Percentiles rank a stretch among this genome's conserved stretches.
Evolutionary conservation across 495 filamentous ascomycete species (phyloP).

Genomic region (Tetracladium setigerum): DNA sequence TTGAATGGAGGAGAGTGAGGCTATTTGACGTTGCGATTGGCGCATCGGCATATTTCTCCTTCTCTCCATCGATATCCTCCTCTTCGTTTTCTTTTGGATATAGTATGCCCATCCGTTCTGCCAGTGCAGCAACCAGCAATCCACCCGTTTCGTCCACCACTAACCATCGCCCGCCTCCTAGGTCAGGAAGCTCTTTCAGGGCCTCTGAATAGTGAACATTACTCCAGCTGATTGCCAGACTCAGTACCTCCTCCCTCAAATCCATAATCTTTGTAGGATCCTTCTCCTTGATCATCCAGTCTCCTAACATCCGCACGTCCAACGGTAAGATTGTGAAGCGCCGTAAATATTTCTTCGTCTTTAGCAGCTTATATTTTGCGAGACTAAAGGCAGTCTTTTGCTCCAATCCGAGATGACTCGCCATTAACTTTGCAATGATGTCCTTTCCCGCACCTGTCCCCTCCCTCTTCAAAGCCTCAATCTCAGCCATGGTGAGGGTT

Average conservation of each 20-base stretch:
- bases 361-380: slow-evolving; percentile 90
- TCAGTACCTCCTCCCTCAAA: slow-evolving; percentile 77
- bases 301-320: slow-evolving; percentile 64
- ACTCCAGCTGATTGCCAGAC: slow-evolving; percentile 47
- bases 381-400: slow-evolving; percentile 92
- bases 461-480: slow-evolving; percentile 81
- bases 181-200: slow-evolving; percentile 18
- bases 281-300: slow-evolving; percentile 68
- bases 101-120: slow-evolving; percentile 85
- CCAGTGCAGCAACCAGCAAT: slow-evolving; percentile 76
- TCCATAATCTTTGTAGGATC: slow-evolving; percentile 80
- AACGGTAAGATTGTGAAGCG: slow-evolving; percentile 78
- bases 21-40: slow-evolving; percentile 50
- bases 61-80: slow-evolving; percentile 9
- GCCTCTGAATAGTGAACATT: slow-evolving; percentile 41
- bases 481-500: slow-evolving; percentile 74
- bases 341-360: slow-evolving; percentile 86
- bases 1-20: slow-evolving; percentile 79
- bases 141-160: slow-evolving; percentile 89
- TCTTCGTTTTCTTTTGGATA: slow-evolving; percentile 13
- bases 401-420: slow-evolving; percentile 76
- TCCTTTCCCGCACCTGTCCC: slow-evolving; percentile 75
- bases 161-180: slow-evolving; percentile 62
- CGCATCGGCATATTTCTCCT: background rate
- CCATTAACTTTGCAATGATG: slow-evolving; percentile 76